Evolutionary conservation across 2,329 filamentous ascomycete species (phyloP).

Genomic region (Phyllosticta citriasiana): DNA sequence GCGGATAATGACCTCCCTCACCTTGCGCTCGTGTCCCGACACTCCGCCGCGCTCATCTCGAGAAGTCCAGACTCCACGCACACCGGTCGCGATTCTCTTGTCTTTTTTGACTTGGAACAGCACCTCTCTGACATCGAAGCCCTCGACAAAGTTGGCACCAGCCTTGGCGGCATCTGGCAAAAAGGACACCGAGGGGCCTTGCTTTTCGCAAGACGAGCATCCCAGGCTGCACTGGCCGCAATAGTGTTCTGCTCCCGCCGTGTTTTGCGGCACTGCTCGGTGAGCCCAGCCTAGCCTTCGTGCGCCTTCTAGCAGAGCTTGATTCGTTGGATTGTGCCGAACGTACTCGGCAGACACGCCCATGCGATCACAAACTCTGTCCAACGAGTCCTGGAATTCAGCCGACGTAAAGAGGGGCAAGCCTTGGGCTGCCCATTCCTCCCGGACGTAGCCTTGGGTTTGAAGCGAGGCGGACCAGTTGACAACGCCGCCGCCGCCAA

Average conservation of each 20-base stretch:
- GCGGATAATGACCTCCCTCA: constrained; percentile 57
- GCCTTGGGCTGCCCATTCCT: constrained; percentile 66
- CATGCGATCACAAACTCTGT: constrained; percentile 70
- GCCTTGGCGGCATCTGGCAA: constrained; percentile 68
- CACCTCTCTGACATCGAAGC: constrained; percentile 61
- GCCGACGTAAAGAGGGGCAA: constrained; percentile 64
- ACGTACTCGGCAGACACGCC: constrained; percentile 59
- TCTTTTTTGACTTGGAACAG: constrained; percentile 52
- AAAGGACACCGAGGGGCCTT: constrained; percentile 66
- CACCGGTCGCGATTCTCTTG: constrained; percentile 53
- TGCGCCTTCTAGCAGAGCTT: constrained; percentile 63
- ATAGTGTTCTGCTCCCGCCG: constrained; percentile 60
- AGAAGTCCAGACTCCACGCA: constrained; percentile 66
- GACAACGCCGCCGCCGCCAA: constrained; percentile 78
- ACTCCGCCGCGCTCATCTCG: constrained; percentile 54
- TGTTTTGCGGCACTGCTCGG: constrained; percentile 68
- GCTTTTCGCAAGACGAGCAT: constrained; percentile 60
- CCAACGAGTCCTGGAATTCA: constrained; percentile 68
- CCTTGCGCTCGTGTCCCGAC: constrained; percentile 41
- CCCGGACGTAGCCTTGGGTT: constrained; percentile 65
- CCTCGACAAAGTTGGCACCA: constrained; percentile 76
- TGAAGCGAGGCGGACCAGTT: constrained; percentile 68
- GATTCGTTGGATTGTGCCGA: constrained; percentile 64
- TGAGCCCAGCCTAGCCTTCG: constrained; percentile 63
- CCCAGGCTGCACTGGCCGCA: constrained; percentile 56